Evolutionary conservation across 1,284 basidiomycete genomes (phyloP), one percentile per base, ranked within the genome.

Genomic region (Cryptococcus sp.): DNA sequence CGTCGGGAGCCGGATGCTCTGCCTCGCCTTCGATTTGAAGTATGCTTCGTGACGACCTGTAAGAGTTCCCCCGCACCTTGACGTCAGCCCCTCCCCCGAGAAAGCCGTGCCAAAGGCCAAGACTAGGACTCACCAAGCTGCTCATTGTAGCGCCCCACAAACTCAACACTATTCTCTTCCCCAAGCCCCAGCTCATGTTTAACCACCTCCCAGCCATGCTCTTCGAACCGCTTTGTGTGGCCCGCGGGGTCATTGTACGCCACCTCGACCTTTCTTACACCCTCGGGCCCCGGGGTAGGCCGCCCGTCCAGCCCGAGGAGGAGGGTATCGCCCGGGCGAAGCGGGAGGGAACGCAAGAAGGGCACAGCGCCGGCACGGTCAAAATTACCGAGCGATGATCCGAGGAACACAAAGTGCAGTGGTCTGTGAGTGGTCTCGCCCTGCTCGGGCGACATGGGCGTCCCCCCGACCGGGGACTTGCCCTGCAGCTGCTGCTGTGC

Each of bases 361-460:
- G 82, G 78, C 1, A 82, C 82, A 7, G 87, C 89, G 24, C 83
- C 86, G 16, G 81, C 79, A 23, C 91, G 84, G n/a, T 81, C 75
- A 74, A 98, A 97, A 79, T 98, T 98, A 13, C 95, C 95, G 13
- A 98, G 78, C 0, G 91, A 92, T 0, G 90, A 95, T 0, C 95
- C 95, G n/a, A 98, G 81, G 81, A 96, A 98, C 57, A 97, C 79
- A 55, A 97, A 79, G 68, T 93, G 91, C 36, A 91, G 74, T 9
- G 88, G 88, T 42, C 76, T 65, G 18, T 20, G 44, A 45, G 23
- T 13, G 3, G 23, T 7, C 23, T 11, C 33, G 16, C 16, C 28
- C 35, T 36, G 8, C 20, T 18, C 20, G 8, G 46, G 21, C 13
- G 11, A 11, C 4, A 3, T 24, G 21, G 11, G 6, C 9, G 18